phyloP scores from a whole-genome alignment of 805 yeast genomes.

The Candida odintsovae region DNA sequence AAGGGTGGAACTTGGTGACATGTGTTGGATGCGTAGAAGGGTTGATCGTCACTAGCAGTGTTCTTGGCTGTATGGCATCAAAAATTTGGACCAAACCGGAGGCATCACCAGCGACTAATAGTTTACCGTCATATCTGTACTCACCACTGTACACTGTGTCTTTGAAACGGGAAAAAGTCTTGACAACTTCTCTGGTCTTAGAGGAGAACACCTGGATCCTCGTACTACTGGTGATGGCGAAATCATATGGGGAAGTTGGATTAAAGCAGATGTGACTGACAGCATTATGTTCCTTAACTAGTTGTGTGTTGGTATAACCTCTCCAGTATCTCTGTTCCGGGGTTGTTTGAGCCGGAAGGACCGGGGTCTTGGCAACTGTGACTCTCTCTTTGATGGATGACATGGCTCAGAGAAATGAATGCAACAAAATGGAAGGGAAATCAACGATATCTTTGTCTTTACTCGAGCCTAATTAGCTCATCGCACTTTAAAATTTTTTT shows the following conservation, averaged over 20 bases:
- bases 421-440: background rate
- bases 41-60: conserved; percentile 69
- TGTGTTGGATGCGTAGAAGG: conserved; percentile 89
- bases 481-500: background rate
- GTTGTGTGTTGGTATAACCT: conserved; percentile 75
- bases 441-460: no score
- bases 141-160: conserved; percentile 92
- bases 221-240: conserved; percentile 89
- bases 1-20: conserved; percentile 87
- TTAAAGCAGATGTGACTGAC: conserved; percentile 84
- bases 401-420: conserved; percentile 36
- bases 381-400: conserved; percentile 67
- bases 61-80: conserved; percentile 76
- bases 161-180: conserved; percentile 81
- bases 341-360: conserved; percentile 77
- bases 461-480: no score
- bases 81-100: conserved; percentile 88
- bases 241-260: conserved; percentile 81
- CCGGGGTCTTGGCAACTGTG: conserved; percentile 60
- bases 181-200: conserved; percentile 86
- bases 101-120: conserved; percentile 92
- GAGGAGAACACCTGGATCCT: conserved; percentile 90
- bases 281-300: conserved; percentile 90
- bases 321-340: conserved; percentile 96
- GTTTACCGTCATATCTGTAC: conserved; percentile 84